Conservation (phyloP, 805 yeast species). For the Hanseniaspora meyeri region DNA sequence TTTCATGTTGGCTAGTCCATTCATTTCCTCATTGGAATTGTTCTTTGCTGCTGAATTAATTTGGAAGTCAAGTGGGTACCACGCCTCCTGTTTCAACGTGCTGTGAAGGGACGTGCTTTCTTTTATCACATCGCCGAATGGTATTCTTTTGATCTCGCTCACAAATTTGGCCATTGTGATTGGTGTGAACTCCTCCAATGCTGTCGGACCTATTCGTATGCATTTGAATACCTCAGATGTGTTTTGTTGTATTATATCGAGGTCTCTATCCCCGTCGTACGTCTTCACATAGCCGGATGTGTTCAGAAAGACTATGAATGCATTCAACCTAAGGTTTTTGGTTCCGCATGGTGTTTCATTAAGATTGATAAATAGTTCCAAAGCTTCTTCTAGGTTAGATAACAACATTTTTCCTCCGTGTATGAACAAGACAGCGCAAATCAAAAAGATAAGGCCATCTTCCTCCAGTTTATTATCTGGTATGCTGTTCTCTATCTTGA, state of each 20-base stretch:
- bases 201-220: conserved; percentile 1
- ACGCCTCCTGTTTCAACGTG: background rate
- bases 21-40: background rate
- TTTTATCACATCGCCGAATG: background rate
- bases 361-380: conserved; percentile 5
- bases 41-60: background rate
- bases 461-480: conserved; percentile 3
- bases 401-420: conserved; percentile 9
- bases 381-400: background rate
- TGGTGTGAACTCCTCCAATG: conserved; percentile 1
- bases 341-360: conserved; percentile 3
- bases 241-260: background rate
- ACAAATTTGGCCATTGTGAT: conserved; percentile 3
- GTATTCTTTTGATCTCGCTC: background rate
- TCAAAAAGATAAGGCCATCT: conserved; percentile 2
- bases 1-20: background rate
- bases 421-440: background rate
- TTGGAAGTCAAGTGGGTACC: conserved; percentile 1
- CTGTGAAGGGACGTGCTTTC: background rate
- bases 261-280: conserved; percentile 4
- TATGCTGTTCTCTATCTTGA: conserved; percentile 7
- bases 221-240: background rate
- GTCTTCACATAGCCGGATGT: conserved; percentile 1
- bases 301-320: background rate
- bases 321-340: background rate